Percentiles rank a stretch among this genome's conserved stretches.
Evolutionary conservation across 2,329 filamentous ascomycete genomes (phyloP).

Genomic region (Cladosporium cucumerinum): DNA sequence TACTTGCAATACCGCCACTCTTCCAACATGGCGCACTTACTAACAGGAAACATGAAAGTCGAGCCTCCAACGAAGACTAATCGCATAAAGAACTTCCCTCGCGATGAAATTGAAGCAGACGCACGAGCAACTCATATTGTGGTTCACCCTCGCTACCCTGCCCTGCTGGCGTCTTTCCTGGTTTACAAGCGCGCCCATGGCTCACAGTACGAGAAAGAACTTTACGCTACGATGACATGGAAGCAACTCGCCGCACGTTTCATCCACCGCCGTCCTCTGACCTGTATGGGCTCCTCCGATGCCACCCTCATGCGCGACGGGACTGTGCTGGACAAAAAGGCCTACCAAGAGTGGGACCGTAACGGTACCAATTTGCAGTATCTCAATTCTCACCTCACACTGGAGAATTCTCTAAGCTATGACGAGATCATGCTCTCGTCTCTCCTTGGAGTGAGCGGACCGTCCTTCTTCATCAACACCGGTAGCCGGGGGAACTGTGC

Average conservation of each 20-base stretch:
- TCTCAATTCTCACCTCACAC: conserved; percentile 21
- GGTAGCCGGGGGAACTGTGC: conserved; percentile 28
- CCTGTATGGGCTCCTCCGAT: conserved; percentile 29
- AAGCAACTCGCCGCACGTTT: conserved; percentile 27
- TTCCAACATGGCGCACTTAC: neutral
- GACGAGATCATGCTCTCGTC: conserved; percentile 36
- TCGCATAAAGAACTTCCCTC: conserved; percentile 26
- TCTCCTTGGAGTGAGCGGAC: conserved; percentile 31
- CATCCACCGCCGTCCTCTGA: conserved; percentile 30
- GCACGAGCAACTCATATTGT: conserved; percentile 29
- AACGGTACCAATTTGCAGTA: conserved; percentile 25
- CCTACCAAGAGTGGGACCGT: conserved; percentile 28
- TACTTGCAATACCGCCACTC: neutral
- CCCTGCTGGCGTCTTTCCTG: conserved; percentile 29
- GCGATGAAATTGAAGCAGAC: conserved; percentile 21
- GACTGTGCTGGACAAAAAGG: conserved; percentile 10
- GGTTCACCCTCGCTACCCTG: conserved; percentile 29
- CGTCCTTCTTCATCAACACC: conserved; percentile 32
- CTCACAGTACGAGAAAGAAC: conserved; percentile 26
- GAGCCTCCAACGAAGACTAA: conserved; percentile 26
- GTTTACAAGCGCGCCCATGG: conserved; percentile 30
- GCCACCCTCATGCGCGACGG: conserved; percentile 31
- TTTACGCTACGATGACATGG: conserved; percentile 28
- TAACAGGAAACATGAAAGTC: conserved; percentile 13
- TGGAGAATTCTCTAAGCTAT: conserved; percentile 33